Evolutionary conservation across 257 asterid species (phyloP).

Genomic region (Sherardia arvensis): DNA sequence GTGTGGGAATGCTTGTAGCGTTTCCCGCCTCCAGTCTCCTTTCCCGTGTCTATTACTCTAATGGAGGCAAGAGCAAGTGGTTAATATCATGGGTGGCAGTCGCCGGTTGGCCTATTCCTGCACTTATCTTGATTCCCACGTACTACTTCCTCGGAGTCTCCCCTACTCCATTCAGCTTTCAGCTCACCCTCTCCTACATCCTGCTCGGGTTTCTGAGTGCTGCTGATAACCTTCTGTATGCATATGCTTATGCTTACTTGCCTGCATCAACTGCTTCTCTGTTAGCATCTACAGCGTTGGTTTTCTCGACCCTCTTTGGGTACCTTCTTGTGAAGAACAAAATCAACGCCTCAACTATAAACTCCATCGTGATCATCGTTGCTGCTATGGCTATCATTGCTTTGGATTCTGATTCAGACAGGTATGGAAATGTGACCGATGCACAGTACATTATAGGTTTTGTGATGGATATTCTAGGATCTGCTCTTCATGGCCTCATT

Average conservation of each 20-base stretch:
- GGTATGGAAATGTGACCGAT: slow-evolving; percentile 35
- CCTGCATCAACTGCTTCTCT: slow-evolving; percentile 96
- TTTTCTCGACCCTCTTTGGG: slow-evolving; percentile 70
- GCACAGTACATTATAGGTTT: slow-evolving; percentile 59
- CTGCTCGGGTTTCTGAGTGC: slow-evolving; percentile 67
- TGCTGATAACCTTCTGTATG: slow-evolving; percentile 86
- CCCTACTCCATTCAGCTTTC: slow-evolving; percentile 60
- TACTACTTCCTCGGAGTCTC: slow-evolving; percentile 38
- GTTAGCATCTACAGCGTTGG: slow-evolving; percentile 61
- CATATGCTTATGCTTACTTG: slow-evolving; percentile 80
- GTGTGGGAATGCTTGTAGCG: slow-evolving; percentile 57
- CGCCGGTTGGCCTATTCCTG: slow-evolving; percentile 89
- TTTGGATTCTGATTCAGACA: slow-evolving; percentile 66
- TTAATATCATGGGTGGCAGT: slow-evolving; percentile 84
- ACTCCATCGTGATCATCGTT: slow-evolving; percentile 56
- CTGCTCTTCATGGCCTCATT: slow-evolving; percentile 75
- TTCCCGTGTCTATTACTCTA: slow-evolving; percentile 67
- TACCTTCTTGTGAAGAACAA: slow-evolving; percentile 66
- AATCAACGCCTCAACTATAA: slow-evolving; percentile 57
- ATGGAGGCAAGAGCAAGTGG: slow-evolving; percentile 91
- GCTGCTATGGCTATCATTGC: slow-evolving; percentile 84
- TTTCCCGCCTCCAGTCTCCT: slow-evolving; percentile 90
- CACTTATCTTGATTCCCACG: slow-evolving; percentile 48
- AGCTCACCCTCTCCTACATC: slow-evolving; percentile 42
- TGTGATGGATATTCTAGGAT: slow-evolving; percentile 71